Evolutionary conservation across 2,329 filamentous ascomycete species (phyloP).

Genomic region (Leptoxyphium fumago): DNA sequence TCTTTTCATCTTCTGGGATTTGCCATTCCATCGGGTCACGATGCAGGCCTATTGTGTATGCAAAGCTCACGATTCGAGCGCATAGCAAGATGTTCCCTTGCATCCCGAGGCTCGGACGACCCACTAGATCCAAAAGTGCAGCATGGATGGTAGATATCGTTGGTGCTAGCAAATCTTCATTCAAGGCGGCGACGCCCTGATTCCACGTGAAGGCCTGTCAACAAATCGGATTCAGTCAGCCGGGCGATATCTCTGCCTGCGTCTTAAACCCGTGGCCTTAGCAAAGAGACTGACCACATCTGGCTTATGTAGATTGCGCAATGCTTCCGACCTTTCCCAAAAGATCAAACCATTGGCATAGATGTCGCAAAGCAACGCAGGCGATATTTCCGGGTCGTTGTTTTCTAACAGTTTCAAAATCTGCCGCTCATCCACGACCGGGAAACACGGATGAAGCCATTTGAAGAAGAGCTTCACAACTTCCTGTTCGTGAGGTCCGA

Average conservation of each 20-base stretch:
- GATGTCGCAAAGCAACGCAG: constrained; percentile 24
- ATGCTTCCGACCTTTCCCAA: constrained; percentile 22
- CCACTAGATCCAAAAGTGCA: constrained; percentile 26
- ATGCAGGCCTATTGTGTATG: constrained; percentile 43
- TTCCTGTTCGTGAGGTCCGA: constrained; percentile 23
- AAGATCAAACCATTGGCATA: constrained; percentile 24
- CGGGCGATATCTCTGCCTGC: no score
- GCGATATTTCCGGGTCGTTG: constrained; percentile 23
- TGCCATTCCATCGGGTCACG: constrained; percentile 40
- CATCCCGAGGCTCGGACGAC: constrained; percentile 25
- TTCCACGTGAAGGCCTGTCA: constrained; percentile 27
- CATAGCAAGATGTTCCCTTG: constrained; percentile 38
- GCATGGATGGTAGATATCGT: constrained; percentile 26
- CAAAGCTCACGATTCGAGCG: constrained; percentile 38
- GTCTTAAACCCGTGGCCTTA: no score
- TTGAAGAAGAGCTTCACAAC: constrained; percentile 33
- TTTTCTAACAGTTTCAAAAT: constrained; percentile 20
- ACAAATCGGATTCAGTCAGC: no score
- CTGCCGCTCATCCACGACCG: constrained; percentile 25
- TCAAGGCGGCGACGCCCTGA: constrained; percentile 25
- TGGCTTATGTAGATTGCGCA: constrained; percentile 23
- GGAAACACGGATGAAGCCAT: constrained; percentile 23
- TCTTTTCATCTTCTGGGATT: constrained; percentile 35
- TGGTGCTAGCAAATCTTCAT: constrained; percentile 29
- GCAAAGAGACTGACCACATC: no score